phyloP scores from a whole-genome alignment of 1,139 yeast genomes.

The Sugiyamaella grinbergsii region DNA sequence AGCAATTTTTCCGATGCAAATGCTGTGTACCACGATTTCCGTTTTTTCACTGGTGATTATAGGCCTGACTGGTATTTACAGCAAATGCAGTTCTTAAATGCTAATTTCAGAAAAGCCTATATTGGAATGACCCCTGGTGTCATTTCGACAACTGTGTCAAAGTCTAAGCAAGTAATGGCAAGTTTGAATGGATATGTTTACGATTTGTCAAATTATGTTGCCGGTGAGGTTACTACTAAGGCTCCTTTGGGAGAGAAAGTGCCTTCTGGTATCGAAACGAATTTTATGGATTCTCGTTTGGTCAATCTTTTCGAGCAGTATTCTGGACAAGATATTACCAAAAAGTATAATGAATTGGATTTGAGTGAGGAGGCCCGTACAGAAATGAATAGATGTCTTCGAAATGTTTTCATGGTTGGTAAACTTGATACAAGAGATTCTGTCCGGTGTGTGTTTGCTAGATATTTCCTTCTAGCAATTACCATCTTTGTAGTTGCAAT shows the following conservation, averaged over 20 bases:
- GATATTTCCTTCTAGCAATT: slow-evolving; percentile 46
- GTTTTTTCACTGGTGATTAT: slow-evolving; percentile 44
- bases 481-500: slow-evolving; percentile 45
- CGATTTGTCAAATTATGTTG: slow-evolving; percentile 44
- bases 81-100: slow-evolving; percentile 43
- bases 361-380: slow-evolving; percentile 33
- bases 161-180: slow-evolving; percentile 37
- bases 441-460: slow-evolving; percentile 45
- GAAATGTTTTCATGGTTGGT: slow-evolving; percentile 46
- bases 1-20: slow-evolving; percentile 44
- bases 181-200: slow-evolving; percentile 44
- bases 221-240: slow-evolving; percentile 42
- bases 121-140: slow-evolving; percentile 44
- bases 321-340: slow-evolving; percentile 45
- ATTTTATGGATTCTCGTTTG: slow-evolving; percentile 41
- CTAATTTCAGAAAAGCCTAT: slow-evolving; percentile 43
- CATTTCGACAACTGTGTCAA: slow-evolving; percentile 35
- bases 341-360: slow-evolving; percentile 34
- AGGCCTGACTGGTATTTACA: slow-evolving; percentile 49
- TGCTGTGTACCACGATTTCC: slow-evolving; percentile 47
- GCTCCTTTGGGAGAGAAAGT: slow-evolving; percentile 38
- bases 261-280: slow-evolving; percentile 34
- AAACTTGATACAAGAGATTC: slow-evolving; percentile 46
- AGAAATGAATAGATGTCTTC: slow-evolving; percentile 42
- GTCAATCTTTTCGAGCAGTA: slow-evolving; percentile 40